These are phyloP conservation scores for Glarea lozoyensis DNA, from an alignment of 495 filamentous ascomycete genomes.

Conservation along the genomic window DNA sequence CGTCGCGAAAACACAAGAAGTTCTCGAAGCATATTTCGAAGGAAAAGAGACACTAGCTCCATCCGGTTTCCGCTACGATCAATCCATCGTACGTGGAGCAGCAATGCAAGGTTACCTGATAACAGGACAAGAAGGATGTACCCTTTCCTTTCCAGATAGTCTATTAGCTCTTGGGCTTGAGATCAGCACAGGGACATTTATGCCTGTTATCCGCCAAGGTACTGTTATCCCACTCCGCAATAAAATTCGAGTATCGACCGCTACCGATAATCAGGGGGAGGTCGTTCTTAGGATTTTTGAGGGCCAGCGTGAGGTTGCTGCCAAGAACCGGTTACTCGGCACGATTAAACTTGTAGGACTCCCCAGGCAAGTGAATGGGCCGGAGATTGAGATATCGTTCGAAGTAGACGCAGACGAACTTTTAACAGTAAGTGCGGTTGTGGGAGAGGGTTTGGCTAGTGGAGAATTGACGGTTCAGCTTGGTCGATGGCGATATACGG, in stretches of 20 bases:
- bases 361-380: background rate
- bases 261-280: conserved; percentile 89
- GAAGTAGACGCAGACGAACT: background rate
- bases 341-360: background rate
- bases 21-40: conserved; percentile 86
- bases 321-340: conserved; percentile 83
- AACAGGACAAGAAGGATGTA: conserved; percentile 58
- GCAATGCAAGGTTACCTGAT: conserved; percentile 92
- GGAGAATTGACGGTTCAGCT: background rate
- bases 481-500: background rate
- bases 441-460: background rate
- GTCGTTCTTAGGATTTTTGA: conserved; percentile 93
- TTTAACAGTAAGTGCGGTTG: conserved; percentile 6
- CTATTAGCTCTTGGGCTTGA: conserved; percentile 93
- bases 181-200: conserved; percentile 94
- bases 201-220: conserved; percentile 86
- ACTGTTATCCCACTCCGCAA: conserved; percentile 91
- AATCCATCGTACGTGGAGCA: conserved; percentile 91
- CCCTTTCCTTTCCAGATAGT: conserved; percentile 94
- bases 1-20: conserved; percentile 88
- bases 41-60: conserved; percentile 82
- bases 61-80: conserved; percentile 87
- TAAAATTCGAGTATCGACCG: conserved; percentile 91
- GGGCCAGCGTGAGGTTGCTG: conserved; percentile 84
- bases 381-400: background rate